Evolutionary conservation across 1,139 yeast species (phyloP), one percentile per base, ranked within the genome.

Genomic region (Trichomonascaceae sp.): DNA sequence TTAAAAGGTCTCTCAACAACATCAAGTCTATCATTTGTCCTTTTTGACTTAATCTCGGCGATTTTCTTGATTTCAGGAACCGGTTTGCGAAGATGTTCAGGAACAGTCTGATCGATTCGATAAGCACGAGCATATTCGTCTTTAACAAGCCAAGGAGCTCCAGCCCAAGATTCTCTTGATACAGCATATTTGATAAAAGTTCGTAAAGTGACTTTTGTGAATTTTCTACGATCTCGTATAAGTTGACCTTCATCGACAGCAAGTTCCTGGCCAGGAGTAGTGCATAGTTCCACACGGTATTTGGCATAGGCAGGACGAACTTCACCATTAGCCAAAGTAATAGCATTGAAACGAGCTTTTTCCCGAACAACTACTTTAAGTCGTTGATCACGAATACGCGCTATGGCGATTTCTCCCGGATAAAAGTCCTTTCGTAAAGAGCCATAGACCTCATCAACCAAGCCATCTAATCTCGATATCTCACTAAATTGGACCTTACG

Each of bases 141-240:
- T 66, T 86, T 87, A n/a, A 93, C 95, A 18, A 93, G 84, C 98
- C 98, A 93, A 1, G 99, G 98, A 1, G 98, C 95, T 1, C 98
- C 97, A 47, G 85, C 78, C 75, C 87, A 87, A 56, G 85, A 80
- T 3, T 93, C 88, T 61, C 96, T 80, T 3, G 88, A 78, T 62
- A 93, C 82, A 5, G 96, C 83, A 62, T 90, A 79, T 65, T 91
- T 91, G 64, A 93, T 81, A 63, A 93, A 93, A 0, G 96, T 87
- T 68, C 91, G 86, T 45, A 93, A 85, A 56, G 87, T 78, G 81
- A 93, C 85, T 68, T 93, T 93, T 8, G 97, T 91, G 71, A 90
- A 91, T 55, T 85, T 80, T 58, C 87, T 85, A 57, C 98, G 77
- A 65, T 93, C 97, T 61, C 99, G 77, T 36, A 85, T 75, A 41